Percentiles rank a stretch among this genome's conserved stretches.
Evolutionary conservation across 2,329 filamentous ascomycete genomes (phyloP).

Genomic region (Fusarium compactum): DNA sequence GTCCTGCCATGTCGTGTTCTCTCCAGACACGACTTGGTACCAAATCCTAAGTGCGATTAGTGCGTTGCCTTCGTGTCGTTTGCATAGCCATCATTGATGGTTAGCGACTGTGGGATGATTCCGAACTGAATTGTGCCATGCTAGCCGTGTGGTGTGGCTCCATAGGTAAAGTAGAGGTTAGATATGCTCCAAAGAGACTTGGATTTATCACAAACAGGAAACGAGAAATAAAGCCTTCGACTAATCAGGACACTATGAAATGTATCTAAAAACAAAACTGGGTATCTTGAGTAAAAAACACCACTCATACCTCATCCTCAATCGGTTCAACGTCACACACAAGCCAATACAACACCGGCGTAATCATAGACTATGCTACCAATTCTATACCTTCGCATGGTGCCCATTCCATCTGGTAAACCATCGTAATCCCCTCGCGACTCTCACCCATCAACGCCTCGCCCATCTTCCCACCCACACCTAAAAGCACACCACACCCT

Average conservation of each 20-base stretch:
- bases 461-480: slow-evolving; percentile 10
- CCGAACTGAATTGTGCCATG: neutral
- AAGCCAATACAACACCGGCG: slow-evolving; percentile 24
- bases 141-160: neutral
- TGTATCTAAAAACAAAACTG: slow-evolving; percentile 12
- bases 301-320: slow-evolving; percentile 18
- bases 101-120: neutral
- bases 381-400: slow-evolving; percentile 27
- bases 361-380: slow-evolving; percentile 28
- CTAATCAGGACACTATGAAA: slow-evolving; percentile 4
- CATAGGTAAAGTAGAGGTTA: neutral
- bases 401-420: neutral
- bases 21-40: neutral
- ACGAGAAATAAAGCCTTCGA: neutral
- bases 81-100: neutral
- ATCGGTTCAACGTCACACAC: slow-evolving; percentile 3
- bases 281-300: slow-evolving; percentile 26
- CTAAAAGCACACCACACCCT: slow-evolving; percentile 11
- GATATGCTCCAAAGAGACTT: neutral
- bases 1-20: neutral
- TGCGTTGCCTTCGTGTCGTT: neutral
- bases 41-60: neutral
- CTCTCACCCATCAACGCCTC: slow-evolving; percentile 38
- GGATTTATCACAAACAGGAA: neutral
- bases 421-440: slow-evolving; percentile 1